Conservation (phyloP, 108 stramenopile genomes). For the Seminavis robusta region DNA sequence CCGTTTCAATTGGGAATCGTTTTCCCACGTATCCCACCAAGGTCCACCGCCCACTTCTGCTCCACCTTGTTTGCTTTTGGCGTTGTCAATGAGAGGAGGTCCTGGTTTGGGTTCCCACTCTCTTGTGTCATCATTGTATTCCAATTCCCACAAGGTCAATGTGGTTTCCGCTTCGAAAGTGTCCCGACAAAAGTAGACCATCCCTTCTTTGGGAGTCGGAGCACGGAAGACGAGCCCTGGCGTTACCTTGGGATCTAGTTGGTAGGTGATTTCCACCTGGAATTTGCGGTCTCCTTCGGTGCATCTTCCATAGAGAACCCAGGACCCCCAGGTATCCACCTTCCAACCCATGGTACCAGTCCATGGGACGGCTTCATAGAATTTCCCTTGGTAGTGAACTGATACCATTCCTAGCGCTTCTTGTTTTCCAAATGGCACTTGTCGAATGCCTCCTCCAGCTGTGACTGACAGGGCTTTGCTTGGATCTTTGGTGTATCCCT, state of each 20-base stretch:
- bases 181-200: constrained; percentile 83
- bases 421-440: constrained; percentile 63
- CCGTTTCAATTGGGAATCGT: constrained; percentile 35
- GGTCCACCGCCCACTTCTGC: constrained; percentile 81
- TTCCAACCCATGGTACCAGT: constrained; percentile 82
- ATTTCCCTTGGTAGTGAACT: constrained; percentile 70
- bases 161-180: constrained; percentile 58
- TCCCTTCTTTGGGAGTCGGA: constrained; percentile 76
- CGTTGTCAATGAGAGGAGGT: constrained; percentile 40
- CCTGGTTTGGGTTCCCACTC: constrained; percentile 43
- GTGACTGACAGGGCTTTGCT: constrained; percentile 48
- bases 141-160: constrained; percentile 68
- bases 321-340: constrained; percentile 66
- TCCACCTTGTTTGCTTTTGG: constrained; percentile 54
- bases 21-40: constrained; percentile 53
- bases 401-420: constrained; percentile 69
- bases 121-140: constrained; percentile 40
- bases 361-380: constrained; percentile 88
- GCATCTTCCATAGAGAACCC: constrained; percentile 51
- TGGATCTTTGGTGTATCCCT: constrained; percentile 35
- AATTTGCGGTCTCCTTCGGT: constrained; percentile 36
- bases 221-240: constrained; percentile 74
- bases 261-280: constrained; percentile 62
- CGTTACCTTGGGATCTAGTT: constrained; percentile 38
- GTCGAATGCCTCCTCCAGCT: constrained; percentile 77